phyloP scores from a whole-genome alignment of 2,329 filamentous ascomycete species.

The Phaeosphaeria sp. region DNA sequence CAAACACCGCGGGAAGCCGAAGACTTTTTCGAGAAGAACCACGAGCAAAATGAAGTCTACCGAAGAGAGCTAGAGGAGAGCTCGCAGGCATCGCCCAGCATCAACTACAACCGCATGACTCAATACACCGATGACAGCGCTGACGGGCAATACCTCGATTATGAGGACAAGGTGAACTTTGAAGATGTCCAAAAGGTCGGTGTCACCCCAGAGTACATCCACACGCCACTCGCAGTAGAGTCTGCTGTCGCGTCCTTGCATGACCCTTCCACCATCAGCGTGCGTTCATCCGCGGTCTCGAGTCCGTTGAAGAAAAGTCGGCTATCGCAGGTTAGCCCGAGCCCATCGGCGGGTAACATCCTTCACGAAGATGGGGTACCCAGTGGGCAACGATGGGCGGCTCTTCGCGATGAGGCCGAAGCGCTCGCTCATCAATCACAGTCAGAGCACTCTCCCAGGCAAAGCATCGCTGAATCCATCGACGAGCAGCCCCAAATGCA shows the following conservation, averaged over 20 bases:
- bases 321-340: constrained; percentile 34
- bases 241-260: constrained; percentile 91
- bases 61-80: constrained; percentile 54
- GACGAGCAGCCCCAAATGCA: constrained; percentile 63
- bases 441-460: constrained; percentile 59
- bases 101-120: constrained; percentile 61
- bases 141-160: constrained; percentile 62
- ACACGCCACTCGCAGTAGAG: constrained; percentile 76
- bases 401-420: constrained; percentile 52
- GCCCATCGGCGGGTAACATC: constrained; percentile 15
- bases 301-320: constrained; percentile 32
- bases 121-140: constrained; percentile 63
- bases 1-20: constrained; percentile 51
- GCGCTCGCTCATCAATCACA: constrained; percentile 36
- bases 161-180: constrained; percentile 58
- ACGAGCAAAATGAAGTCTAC: constrained; percentile 67
- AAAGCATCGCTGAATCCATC: constrained; percentile 60
- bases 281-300: constrained; percentile 43
- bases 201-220: constrained; percentile 78
- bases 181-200: constrained; percentile 75
- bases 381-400: constrained; percentile 43
- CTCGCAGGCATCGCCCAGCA: constrained; percentile 52
- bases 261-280: constrained; percentile 77
- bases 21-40: constrained; percentile 60
- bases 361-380: constrained; percentile 33